Evolutionary conservation across 768 basidiomycete genomes (phyloP), one percentile per base, ranked within the genome.

Genomic region (Termitomyces sp.): DNA sequence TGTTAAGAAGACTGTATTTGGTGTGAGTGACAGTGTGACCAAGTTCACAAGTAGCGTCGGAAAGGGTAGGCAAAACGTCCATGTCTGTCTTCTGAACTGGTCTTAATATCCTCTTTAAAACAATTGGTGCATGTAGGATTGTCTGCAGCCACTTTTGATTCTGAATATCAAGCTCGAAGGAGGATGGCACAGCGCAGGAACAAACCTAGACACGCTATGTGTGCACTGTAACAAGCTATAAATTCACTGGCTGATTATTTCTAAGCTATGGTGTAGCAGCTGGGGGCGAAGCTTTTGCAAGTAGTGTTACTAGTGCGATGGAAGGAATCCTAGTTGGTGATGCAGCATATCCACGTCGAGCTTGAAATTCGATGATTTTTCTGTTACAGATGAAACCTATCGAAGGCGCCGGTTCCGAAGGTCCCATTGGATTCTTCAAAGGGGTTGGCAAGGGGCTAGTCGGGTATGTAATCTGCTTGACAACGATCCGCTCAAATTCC

Each of bases 1-100:
- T 64, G 90, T 98, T 55, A 98, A 98, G 78, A 99, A 99, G 76
- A 97, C 96, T 0, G 92, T 98, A 7, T 99, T 98, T 65, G 97
- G 97, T 38, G 70, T 99, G 44, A 90, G 91, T 35, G 96, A 99
- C 67, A 96, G 93, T 68, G 78, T 99, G 68, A 95, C 95, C n/a
- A 98, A 98, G 72, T 88, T 99, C 67, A 98, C 97, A 2, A 92
- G 94, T 62, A 97, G 94, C 69, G 86, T 99, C 60, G 93, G 96
- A 44, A 99, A 99, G 80, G 94, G 94, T 90, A 45, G 14, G 43
- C 16, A 32, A 30, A 22, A 33, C 14, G 41, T 28, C 11, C n/a
- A 28, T n/a, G 24, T 41, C 38, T 40, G 28, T 28, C 26, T n/a
- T 28, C 28, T 28, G 40, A 4, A 30, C 10, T 9, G 18, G 14